Conservation (phyloP, 257 asterid species). For the Solanum medicagineum region DNA sequence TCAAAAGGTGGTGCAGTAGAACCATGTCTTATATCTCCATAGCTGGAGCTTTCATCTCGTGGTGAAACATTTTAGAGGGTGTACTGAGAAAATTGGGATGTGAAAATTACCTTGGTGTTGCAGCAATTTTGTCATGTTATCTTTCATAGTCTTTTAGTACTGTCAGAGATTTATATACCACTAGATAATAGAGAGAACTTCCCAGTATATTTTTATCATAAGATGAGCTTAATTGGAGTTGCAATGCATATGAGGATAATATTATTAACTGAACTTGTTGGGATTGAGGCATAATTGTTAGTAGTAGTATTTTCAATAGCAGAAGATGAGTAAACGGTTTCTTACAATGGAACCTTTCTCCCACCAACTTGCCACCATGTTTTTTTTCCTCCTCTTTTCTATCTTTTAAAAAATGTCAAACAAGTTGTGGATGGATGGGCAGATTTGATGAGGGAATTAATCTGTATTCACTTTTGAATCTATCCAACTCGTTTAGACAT, state of each 20-base stretch:
- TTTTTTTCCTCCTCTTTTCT: not conserved
- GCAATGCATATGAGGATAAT: not conserved
- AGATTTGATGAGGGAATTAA: not conserved
- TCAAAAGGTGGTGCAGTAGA: not conserved
- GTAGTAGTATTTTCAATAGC: not conserved
- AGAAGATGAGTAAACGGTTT: not conserved
- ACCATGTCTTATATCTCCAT: not conserved
- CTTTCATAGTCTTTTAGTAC: not conserved
- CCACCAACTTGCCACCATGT: not conserved
- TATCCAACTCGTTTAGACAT: not conserved
- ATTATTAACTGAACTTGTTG: not conserved
- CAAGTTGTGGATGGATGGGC: not conserved
- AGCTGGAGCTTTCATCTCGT: not conserved
- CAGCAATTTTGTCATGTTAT: not conserved
- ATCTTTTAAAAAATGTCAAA: not conserved
- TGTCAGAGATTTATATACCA: not conserved
- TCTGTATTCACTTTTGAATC: not conserved
- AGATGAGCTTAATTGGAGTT: not conserved
- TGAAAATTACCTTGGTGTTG: not conserved
- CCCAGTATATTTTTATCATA: not conserved
- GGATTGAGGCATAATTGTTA: not conserved
- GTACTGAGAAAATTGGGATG: not conserved
- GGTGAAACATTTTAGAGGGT: not conserved
- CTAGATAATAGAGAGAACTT: not conserved
- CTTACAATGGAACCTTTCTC: not conserved